Evolutionary conservation across 225 moss, liverwort and hornwort species (phyloP).

Genomic region (Neckera pumila): DNA sequence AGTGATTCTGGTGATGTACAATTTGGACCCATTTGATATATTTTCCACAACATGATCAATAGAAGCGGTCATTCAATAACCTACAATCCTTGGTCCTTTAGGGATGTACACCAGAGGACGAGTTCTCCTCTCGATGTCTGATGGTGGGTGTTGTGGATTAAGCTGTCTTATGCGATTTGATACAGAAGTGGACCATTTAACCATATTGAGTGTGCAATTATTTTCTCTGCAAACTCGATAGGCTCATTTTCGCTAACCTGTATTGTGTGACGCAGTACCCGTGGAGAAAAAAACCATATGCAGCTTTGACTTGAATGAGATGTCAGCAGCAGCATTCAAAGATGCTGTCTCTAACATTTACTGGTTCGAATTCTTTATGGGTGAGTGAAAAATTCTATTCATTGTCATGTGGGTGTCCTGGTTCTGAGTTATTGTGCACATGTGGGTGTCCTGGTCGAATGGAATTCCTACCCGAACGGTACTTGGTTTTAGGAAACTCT

Average conservation of each 20-base stretch:
- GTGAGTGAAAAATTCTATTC: conserved; percentile 22
- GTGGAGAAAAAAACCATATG: conserved; percentile 70
- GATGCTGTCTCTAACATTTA: conserved; percentile 67
- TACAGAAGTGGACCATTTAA: background rate
- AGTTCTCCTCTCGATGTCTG: background rate
- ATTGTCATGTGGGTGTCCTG: background rate
- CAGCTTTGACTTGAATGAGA: conserved; percentile 32
- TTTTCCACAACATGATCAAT: background rate
- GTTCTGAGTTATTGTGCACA: background rate
- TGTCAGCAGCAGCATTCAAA: conserved; percentile 32
- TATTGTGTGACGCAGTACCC: conserved; percentile 36
- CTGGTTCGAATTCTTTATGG: conserved; percentile 99
- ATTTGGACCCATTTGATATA: background rate
- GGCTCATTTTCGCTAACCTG: background rate
- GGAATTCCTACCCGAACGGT: background rate
- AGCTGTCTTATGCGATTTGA: background rate
- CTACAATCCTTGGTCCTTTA: background rate
- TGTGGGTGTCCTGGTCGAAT: background rate
- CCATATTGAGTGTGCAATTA: background rate
- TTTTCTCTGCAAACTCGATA: background rate
- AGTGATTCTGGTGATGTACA: background rate
- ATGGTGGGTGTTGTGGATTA: background rate
- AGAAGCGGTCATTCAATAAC: background rate
- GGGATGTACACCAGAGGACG: background rate
- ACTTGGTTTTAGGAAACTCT: background rate